These are phyloP conservation scores for Poteriospumella lacustris DNA, from an alignment of 108 stramenopile genomes.

Conservation along the genomic window DNA sequence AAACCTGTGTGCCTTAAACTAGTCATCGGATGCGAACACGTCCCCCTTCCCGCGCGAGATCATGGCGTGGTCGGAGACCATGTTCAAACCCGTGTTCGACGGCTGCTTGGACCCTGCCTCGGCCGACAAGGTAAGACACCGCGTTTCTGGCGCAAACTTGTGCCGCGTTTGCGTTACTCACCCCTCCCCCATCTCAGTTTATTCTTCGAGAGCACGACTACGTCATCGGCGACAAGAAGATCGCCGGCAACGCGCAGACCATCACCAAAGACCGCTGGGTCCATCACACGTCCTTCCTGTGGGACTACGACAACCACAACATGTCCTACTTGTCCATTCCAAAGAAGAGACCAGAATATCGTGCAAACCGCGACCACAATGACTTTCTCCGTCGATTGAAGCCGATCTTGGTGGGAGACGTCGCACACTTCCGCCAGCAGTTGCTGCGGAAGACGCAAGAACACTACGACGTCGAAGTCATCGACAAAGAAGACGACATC, in stretches of 20 bases:
- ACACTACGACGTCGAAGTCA: too few species aligned
- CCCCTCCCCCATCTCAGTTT: slow-evolving; percentile 28
- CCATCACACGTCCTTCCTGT: slow-evolving; percentile 89
- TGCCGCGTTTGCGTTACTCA: not conserved
- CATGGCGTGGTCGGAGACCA: slow-evolving; percentile 72
- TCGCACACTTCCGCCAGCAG: too few species aligned
- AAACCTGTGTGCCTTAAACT: too few species aligned
- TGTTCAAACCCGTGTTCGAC: slow-evolving; percentile 68
- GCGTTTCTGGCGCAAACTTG: not conserved
- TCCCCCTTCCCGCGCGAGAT: slow-evolving; percentile 68
- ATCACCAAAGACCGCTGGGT: slow-evolving; percentile 75
- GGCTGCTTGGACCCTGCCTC: slow-evolving; percentile 40
- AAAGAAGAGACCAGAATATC: slow-evolving; percentile 75
- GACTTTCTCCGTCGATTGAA: slow-evolving; percentile 71
- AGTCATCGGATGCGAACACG: not conserved
- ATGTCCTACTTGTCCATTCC: slow-evolving; percentile 79
- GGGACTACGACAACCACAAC: slow-evolving; percentile 66
- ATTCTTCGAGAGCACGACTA: slow-evolving; percentile 78
- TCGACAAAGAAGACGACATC: too few species aligned
- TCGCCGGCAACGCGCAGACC: slow-evolving; percentile 89
- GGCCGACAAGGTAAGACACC: not conserved
- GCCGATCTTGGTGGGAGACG: too few species aligned
- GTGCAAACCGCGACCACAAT: slow-evolving; percentile 69
- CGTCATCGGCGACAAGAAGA: slow-evolving; percentile 67
- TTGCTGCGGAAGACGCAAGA: too few species aligned